Base-by-base conservation (phyloP, 202 grass and related monocot genomes). In the Elaeis oleifera region DNA sequence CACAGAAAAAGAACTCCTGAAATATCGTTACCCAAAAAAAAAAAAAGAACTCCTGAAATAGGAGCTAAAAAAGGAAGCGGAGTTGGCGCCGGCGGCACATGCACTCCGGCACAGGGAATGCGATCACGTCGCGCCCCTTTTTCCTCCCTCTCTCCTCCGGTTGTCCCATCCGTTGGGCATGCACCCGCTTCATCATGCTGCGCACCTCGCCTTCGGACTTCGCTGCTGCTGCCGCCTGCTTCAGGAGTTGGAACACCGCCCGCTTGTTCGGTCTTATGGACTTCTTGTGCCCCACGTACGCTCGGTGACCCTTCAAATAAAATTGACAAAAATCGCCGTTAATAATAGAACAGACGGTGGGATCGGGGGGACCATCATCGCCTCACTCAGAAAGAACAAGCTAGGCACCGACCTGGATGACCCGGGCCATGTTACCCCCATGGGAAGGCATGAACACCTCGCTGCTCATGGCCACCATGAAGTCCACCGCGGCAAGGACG, bases 181-280 rank as follows among this genome's bases (percentile, higher is more conserved):
- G 65, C 52, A 68, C 1, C n/a, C 53, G 24, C 18, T 44, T 68
- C 3, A 68, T 16, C 4, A 39, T 22, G 4, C 65, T 18, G 3
- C 53, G 4, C 28, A 68, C 8, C 17, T 56, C 65, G 14, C 19
- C 17, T 26, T 56, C 52, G 18, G 65, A 16, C 27, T 36, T 36
- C 8, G 6, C 6, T 9, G 31, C 31, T 36, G 31, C 31, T 9
- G 53, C 15, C 25, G 26, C 18, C 17, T 55, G 8, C 18, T 22
- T 9, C 16, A 68, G 29, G 13, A 55, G 21, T 51, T 52, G 52
- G n/a, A 68, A 22, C 52, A 68, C 54, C 26, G 27, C 25, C 26
- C 52, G 65, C 27, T 68, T 68, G 65, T 68, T 68, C 6, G 65
- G 65, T 13, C 26, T 68, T 27, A 68, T 44, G 65, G n/a, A 56